Percentiles rank a stretch among this genome's conserved stretches.
phyloP scores from a whole-genome alignment of 257 asterid species.

The Gentiana straminea region DNA sequence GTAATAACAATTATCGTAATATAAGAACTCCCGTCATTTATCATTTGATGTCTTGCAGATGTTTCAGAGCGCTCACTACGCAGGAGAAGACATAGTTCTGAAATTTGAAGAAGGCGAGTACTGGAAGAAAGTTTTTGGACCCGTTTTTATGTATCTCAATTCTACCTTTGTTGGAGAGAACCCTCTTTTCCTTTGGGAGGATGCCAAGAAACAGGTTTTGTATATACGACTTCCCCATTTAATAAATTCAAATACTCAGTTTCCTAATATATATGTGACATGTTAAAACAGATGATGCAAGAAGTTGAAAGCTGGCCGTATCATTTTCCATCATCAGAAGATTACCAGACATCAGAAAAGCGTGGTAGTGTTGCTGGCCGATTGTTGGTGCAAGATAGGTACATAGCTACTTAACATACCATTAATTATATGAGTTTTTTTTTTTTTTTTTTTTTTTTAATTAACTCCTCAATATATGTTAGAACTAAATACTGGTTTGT shows the following conservation, averaged over 20 bases:
- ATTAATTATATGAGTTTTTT: not conserved
- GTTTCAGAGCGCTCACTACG: conserved; percentile 51
- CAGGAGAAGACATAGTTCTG: conserved; percentile 48
- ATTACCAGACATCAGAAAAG: conserved; percentile 34
- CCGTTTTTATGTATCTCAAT: conserved; percentile 53
- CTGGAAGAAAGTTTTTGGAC: conserved; percentile 80
- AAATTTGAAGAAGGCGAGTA: conserved; percentile 44
- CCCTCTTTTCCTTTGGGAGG: conserved; percentile 45
- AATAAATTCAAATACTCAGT: too few species aligned
- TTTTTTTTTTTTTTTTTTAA: not conserved
- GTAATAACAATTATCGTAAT: too few species aligned
- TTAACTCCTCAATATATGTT: not conserved
- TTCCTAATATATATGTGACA: not conserved
- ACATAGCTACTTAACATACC: conserved; percentile 1
- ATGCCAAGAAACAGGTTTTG: conserved; percentile 55
- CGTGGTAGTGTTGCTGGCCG: conserved; percentile 54
- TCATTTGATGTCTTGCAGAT: conserved; percentile 18
- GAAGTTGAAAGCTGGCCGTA: conserved; percentile 69
- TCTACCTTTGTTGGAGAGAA: conserved; percentile 26
- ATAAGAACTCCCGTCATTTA: too few species aligned
- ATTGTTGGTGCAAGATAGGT: conserved; percentile 51
- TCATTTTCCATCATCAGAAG: conserved; percentile 45
- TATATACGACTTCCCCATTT: too few species aligned
- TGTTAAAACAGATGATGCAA: conserved; percentile 28
- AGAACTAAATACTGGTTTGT: too few species aligned